A percentile compares a stretch with the other conserved stretches of the same genome.
Conservation (phyloP, 148 eudicot genomes). For the Camellia sinensis region DNA sequence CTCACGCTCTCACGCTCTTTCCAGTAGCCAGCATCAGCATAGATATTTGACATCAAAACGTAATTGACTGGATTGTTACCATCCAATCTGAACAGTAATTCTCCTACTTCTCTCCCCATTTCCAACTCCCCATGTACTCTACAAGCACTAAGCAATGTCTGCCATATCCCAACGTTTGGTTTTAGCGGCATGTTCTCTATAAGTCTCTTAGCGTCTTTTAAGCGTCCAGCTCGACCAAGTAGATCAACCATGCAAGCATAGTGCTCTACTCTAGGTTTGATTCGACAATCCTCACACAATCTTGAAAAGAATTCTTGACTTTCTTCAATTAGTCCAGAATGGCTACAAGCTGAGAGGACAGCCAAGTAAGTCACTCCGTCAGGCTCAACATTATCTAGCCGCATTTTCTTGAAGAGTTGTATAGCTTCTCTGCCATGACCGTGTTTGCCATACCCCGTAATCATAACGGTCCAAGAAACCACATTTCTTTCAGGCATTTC, state of each 20-base stretch:
- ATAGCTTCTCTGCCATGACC: constrained; percentile 68
- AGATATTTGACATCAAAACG: constrained; percentile 65
- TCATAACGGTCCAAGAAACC: constrained; percentile 75
- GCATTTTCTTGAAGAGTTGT: constrained; percentile 49
- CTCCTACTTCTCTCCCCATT: constrained; percentile 69
- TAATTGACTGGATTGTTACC: constrained; percentile 62
- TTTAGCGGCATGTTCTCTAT: constrained; percentile 64
- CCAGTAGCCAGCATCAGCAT: constrained; percentile 75
- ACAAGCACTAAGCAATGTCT: constrained; percentile 76
- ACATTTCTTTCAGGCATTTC: constrained; percentile 59
- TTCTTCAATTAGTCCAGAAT: constrained; percentile 68
- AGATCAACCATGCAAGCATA: constrained; percentile 91
- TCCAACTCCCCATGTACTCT: constrained; percentile 72
- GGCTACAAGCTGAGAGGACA: constrained; percentile 81
- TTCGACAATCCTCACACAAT: constrained; percentile 42
- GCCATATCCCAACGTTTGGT: constrained; percentile 73
- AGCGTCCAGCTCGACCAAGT: constrained; percentile 83
- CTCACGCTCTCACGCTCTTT: constrained; percentile 66
- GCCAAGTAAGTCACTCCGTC: constrained; percentile 78
- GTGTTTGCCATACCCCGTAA: constrained; percentile 79
- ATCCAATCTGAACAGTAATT: constrained; percentile 53
- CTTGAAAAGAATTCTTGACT: constrained; percentile 58
- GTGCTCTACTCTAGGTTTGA: constrained; percentile 63
- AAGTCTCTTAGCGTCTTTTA: constrained; percentile 67
- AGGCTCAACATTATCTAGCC: constrained; percentile 49